Percentiles rank a stretch among this genome's conserved stretches.
Evolutionary conservation across 208 protist genomes (phyloP).

Genomic region (Acanthamoeba polyphaga): DNA sequence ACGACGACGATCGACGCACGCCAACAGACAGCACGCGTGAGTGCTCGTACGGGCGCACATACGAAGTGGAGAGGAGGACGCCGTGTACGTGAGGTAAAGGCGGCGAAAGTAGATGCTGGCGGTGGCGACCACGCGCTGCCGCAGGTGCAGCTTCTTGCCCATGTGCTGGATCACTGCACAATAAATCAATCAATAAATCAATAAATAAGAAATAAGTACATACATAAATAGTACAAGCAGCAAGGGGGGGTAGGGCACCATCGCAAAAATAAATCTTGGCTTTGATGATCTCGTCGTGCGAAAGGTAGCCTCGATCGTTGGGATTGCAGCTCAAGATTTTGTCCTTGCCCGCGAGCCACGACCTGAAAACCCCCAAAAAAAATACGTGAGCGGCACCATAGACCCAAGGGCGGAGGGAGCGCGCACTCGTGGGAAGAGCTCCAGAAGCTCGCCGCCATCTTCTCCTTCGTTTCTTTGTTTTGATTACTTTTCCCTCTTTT

Average conservation of each 20-base stretch:
- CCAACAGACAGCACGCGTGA: too few relatives aligned
- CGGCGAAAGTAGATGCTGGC: constrained; percentile 61
- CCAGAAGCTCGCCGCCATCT: constrained; percentile 57
- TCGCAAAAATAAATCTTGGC: constrained; percentile 66
- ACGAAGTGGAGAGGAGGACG: background rate
- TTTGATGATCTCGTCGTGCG: constrained; percentile 52
- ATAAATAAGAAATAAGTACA: background rate
- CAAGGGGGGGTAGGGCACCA: background rate
- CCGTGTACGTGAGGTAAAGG: constrained; percentile 14
- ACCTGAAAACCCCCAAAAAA: background rate
- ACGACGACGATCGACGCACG: background rate
- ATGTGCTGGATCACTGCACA: constrained; percentile 54
- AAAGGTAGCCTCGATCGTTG: constrained; percentile 37
- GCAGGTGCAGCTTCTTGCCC: constrained; percentile 61
- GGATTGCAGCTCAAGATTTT: constrained; percentile 50
- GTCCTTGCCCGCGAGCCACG: constrained; percentile 25
- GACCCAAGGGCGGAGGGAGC: background rate
- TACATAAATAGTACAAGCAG: background rate
- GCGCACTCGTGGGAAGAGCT: constrained; percentile 20
- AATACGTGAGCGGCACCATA: too few relatives aligned
- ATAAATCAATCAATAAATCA: background rate
- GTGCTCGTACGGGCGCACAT: background rate
- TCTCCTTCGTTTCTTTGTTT: background rate
- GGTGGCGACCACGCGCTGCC: constrained; percentile 45
- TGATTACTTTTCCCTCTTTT: too few relatives aligned